Percentiles rank a stretch among this genome's conserved stretches.
Evolutionary conservation across 495 filamentous ascomycete species (phyloP).

Genomic region (Penicillium chermesinum): DNA sequence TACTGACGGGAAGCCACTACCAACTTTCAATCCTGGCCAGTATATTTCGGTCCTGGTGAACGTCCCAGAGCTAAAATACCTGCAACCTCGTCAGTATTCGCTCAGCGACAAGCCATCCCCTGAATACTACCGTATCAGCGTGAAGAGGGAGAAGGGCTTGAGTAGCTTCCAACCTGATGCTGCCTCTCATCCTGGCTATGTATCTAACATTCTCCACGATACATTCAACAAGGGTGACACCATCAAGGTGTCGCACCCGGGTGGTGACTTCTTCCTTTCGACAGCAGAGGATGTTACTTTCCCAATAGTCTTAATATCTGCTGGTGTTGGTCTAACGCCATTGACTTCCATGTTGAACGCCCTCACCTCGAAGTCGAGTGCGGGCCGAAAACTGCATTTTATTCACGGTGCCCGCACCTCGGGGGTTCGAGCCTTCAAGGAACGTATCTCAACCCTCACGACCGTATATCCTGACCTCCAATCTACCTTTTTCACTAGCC

Average conservation of each 20-base stretch:
- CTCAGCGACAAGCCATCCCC: constrained; percentile 56
- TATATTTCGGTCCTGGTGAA: constrained; percentile 59
- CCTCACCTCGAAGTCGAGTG: constrained; percentile 30
- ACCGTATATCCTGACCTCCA: constrained; percentile 35
- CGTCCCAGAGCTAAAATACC: constrained; percentile 52
- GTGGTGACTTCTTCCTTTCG: constrained; percentile 65
- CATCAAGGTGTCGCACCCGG: constrained; percentile 61
- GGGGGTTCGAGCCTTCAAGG: constrained; percentile 35
- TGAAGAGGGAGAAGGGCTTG: constrained; percentile 60
- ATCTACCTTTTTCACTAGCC: constrained; percentile 34
- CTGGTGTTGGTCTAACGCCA: constrained; percentile 65
- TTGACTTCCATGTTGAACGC: constrained; percentile 64
- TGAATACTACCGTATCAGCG: constrained; percentile 63
- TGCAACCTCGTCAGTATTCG: constrained; percentile 68
- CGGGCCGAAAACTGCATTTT: constrained; percentile 50
- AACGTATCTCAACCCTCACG: constrained; percentile 45
- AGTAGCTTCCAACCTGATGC: constrained; percentile 36
- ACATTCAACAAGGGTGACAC: constrained; percentile 52
- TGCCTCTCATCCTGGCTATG: constrained; percentile 51
- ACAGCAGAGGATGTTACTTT: constrained; percentile 12
- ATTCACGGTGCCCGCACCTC: constrained; percentile 55
- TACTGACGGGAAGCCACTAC: constrained; percentile 55
- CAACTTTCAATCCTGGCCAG: constrained; percentile 60
- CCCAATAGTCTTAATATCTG: constrained; percentile 63
- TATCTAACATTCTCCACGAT: constrained; percentile 68